Evolutionary conservation across 176 grass and related monocot species (phyloP).

Genomic region (Carex pumila): DNA sequence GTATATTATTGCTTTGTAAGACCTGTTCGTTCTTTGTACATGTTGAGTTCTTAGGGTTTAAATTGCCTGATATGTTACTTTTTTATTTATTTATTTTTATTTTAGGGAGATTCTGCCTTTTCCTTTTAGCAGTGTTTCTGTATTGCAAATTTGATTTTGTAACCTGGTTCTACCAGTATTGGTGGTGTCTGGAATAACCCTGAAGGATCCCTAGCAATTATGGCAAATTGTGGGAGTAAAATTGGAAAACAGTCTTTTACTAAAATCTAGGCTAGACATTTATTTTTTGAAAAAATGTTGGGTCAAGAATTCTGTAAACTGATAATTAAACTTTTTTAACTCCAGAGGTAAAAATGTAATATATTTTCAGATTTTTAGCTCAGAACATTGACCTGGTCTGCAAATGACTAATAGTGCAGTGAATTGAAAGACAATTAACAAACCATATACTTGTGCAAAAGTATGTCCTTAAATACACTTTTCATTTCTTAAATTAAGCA

Average conservation of each 20-base stretch:
- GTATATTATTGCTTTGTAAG: no score
- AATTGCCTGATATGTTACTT: no score
- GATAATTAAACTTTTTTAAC: no score
- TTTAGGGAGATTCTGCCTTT: background rate
- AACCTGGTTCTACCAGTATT: background rate
- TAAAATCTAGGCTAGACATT: background rate
- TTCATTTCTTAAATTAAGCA: background rate
- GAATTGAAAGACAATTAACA: background rate
- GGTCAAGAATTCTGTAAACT: no score
- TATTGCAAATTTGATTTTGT: background rate
- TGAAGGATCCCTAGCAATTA: background rate
- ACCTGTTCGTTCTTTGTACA: no score
- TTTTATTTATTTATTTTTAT: no score
- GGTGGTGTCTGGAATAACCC: background rate
- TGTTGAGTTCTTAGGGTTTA: no score
- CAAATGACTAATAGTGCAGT: background rate
- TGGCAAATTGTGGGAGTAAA: background rate
- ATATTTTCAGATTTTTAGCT: no score
- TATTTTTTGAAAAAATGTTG: no score
- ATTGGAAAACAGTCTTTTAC: background rate
- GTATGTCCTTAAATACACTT: background rate
- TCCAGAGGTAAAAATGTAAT: no score
- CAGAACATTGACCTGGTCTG: no score
- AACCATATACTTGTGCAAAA: background rate
- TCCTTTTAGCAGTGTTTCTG: background rate